Base-by-base conservation (phyloP, 179 eudicot genomes). In the Actinidia arguta region DNA sequence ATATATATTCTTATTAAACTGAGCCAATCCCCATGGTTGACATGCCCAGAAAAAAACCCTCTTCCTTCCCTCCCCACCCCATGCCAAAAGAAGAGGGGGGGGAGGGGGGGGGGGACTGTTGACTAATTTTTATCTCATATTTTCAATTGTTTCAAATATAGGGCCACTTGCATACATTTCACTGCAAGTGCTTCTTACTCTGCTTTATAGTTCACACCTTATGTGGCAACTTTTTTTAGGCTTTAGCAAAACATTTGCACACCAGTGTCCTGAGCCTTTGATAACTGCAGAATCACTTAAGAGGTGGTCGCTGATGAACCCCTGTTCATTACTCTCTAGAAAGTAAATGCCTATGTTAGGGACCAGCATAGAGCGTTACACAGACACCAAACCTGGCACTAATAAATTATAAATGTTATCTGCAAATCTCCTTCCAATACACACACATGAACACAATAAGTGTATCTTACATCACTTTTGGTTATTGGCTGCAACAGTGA, bases 281-380 rank as follows among this genome's bases (percentile, higher is more conserved):
- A 10, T 22, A 71, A 10, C 20, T 6, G 12, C 0, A 31, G 75
- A 10, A 11, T 71, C 48, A n/a, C 75, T n/a, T 71, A 71, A 8
- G n/a, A 47, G 22, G 17, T 10, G 16, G 4, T 71, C 6, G 5
- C 48, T 27, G 20, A 6, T 71, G 9, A 20, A n/a, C 47, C 14
- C 31, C 20, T 71, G 75, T n/a, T 71, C 73, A 69, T 69, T 69
- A 46, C 73, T 69, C 51, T 69, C 48, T 69, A 69, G 73, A 44
- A 69, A 44, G 73, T 25, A 69, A 69, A 69, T 42, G 20, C 51
- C 25, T 13, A 42, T 46, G 39, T 3, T 42, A n/a, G n/a, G n/a
- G n/a, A n/a, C n/a, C n/a, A n/a, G n/a, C n/a, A n/a, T n/a, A n/a
- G n/a, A n/a, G n/a, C n/a, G n/a, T n/a, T n/a, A n/a, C n/a, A n/a